Evolutionary conservation across 805 yeast genomes (phyloP).

Genomic region (Starmerella tilneyi): DNA sequence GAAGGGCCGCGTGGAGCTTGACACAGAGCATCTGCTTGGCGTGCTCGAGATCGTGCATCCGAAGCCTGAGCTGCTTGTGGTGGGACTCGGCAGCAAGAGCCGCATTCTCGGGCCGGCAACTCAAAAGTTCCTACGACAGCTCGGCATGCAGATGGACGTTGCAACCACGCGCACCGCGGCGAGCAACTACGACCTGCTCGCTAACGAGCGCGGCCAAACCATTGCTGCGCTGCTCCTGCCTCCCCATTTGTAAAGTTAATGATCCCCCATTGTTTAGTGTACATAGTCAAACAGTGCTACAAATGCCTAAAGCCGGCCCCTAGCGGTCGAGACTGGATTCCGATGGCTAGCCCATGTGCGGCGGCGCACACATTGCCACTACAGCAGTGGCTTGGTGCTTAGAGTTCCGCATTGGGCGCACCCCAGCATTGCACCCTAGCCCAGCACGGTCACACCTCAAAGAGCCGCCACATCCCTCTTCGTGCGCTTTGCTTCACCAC

Average conservation of each 20-base stretch:
- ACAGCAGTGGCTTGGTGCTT: not conserved
- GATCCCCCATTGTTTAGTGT: too few species aligned
- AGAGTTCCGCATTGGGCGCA: conserved; percentile 6
- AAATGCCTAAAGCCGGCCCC: too few species aligned
- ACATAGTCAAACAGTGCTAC: too few species aligned
- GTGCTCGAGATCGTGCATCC: conserved; percentile 53
- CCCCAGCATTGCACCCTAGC: not conserved
- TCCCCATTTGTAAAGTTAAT: conserved; percentile 43
- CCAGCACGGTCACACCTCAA: not conserved
- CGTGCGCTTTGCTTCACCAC: not conserved
- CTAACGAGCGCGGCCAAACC: conserved; percentile 57
- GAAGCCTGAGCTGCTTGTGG: conserved; percentile 61
- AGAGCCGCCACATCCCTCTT: conserved; percentile 2
- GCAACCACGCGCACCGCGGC: conserved; percentile 58
- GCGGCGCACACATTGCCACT: not conserved
- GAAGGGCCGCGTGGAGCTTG: conserved; percentile 46
- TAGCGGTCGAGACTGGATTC: too few species aligned
- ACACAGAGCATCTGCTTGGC: conserved; percentile 35
- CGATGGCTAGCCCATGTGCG: not conserved
- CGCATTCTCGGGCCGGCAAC: conserved; percentile 54
- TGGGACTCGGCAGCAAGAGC: conserved; percentile 56
- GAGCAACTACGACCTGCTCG: conserved; percentile 58
- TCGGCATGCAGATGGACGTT: conserved; percentile 64
- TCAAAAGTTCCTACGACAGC: conserved; percentile 38
- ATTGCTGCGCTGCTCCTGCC: conserved; percentile 69